Percentiles rank a stretch among this genome's conserved stretches.
These are phyloP conservation scores for Cairneyella variabilis DNA, from an alignment of 495 filamentous ascomycete genomes.

Conservation along the genomic window DNA sequence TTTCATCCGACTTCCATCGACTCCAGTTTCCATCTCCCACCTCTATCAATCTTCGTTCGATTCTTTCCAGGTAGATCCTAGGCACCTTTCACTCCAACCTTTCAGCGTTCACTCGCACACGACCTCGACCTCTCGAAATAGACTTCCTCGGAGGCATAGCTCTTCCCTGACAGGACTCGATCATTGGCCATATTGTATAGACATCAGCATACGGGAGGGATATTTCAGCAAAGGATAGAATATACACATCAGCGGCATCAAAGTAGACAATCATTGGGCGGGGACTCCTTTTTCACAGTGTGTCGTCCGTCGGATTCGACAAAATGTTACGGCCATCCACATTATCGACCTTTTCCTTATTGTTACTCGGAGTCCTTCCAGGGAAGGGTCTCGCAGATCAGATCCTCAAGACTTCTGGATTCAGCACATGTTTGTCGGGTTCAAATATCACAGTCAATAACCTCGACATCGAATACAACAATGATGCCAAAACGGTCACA, in stretches of 20 bases:
- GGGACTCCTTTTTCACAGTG: not conserved
- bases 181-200: not conserved
- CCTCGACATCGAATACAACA: slow-evolving; percentile 76
- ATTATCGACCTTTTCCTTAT: slow-evolving; percentile 20
- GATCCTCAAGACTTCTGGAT: slow-evolving; percentile 75
- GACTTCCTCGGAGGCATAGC: not conserved
- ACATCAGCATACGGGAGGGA: not conserved
- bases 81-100: slow-evolving; percentile 8
- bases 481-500: slow-evolving; percentile 60
- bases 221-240: not conserved
- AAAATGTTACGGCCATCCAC: slow-evolving; percentile 21
- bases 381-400: slow-evolving; percentile 49
- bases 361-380: slow-evolving; percentile 30
- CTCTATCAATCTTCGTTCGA: not conserved
- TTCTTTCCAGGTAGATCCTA: slow-evolving; percentile 25
- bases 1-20: not conserved
- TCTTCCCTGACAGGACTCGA: not conserved
- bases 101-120: no score
- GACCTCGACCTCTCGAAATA: no score
- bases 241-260: not conserved
- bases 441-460: slow-evolving; percentile 67
- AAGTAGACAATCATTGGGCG: not conserved
- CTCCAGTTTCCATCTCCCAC: not conserved
- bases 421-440: slow-evolving; percentile 66
- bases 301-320: slow-evolving; percentile 1